Percentiles rank a stretch among this genome's conserved stretches.
Evolutionary conservation across 495 filamentous ascomycete genomes (phyloP).

Genomic region (Tuber umbilicatum): DNA sequence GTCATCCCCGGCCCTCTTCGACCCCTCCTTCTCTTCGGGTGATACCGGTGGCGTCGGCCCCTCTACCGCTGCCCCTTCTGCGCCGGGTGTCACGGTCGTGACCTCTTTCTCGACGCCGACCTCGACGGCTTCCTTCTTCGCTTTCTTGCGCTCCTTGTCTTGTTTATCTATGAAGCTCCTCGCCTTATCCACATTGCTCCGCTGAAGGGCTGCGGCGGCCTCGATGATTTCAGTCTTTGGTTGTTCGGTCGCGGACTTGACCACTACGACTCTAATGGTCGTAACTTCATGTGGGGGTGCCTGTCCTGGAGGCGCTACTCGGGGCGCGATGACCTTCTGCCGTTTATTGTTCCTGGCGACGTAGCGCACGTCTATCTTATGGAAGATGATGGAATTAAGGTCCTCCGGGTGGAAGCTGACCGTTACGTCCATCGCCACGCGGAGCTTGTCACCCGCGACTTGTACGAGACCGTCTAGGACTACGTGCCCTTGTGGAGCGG

Average conservation of each 20-base stretch:
- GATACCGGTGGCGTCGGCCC: slow-evolving; percentile 13
- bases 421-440: slow-evolving; percentile 34
- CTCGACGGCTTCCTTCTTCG: slow-evolving; percentile 16
- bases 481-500: slow-evolving; percentile 35
- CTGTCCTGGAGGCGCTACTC: neutral
- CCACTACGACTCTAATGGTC: slow-evolving; percentile 5
- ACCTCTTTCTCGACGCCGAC: neutral
- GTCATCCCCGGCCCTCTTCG: slow-evolving; percentile 27
- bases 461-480: slow-evolving; percentile 38
- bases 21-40: slow-evolving; percentile 5
- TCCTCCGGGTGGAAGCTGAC: slow-evolving; percentile 35
- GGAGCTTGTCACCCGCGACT: slow-evolving; percentile 26
- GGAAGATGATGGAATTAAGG: slow-evolving; percentile 24
- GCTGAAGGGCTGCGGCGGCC: slow-evolving; percentile 18
- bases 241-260: slow-evolving; percentile 1
- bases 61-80: slow-evolving; percentile 18
- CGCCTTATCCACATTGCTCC: slow-evolving; percentile 12
- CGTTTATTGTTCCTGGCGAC: slow-evolving; percentile 13
- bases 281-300: neutral
- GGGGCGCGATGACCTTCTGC: neutral
- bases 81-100: slow-evolving; percentile 8
- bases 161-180: slow-evolving; percentile 16
- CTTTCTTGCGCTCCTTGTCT: slow-evolving; percentile 4
- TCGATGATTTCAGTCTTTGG: slow-evolving; percentile 6
- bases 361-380: slow-evolving; percentile 33